A percentile compares a stretch with the other conserved stretches of the same genome.
Conservation (phyloP, 2,329 filamentous ascomycete genomes). For the Ophiosphaerella herpotricha region DNA sequence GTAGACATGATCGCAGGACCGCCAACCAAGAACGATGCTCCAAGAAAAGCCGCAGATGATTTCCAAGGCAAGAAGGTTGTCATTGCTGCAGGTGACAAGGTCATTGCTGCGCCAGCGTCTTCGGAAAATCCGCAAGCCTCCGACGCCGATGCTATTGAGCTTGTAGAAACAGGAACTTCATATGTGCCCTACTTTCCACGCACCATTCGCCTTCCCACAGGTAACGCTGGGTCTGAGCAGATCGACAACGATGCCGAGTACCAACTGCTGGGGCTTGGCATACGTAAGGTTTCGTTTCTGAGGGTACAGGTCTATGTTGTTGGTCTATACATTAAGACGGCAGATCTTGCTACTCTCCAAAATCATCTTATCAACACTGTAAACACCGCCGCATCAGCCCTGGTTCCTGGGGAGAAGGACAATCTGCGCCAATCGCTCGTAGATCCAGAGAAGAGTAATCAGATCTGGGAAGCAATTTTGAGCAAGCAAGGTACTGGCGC, state of each 20-base stretch:
- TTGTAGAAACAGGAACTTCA: slow-evolving; percentile 80
- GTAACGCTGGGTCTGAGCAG: slow-evolving; percentile 29
- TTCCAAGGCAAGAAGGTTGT: slow-evolving; percentile 62
- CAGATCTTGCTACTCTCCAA: slow-evolving; percentile 82
- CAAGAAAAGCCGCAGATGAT: slow-evolving; percentile 38
- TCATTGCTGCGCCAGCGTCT: slow-evolving; percentile 50
- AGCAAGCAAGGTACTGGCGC: slow-evolving; percentile 52
- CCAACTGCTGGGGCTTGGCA: slow-evolving; percentile 83
- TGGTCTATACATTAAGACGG: slow-evolving; percentile 85
- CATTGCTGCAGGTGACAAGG: slow-evolving; percentile 66
- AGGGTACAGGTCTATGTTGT: slow-evolving; percentile 93
- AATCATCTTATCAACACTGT: slow-evolving; percentile 74
- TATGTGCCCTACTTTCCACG: slow-evolving; percentile 81
- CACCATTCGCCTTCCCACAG: slow-evolving; percentile 65
- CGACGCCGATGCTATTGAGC: slow-evolving; percentile 64
- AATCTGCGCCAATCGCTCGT: slow-evolving; percentile 70
- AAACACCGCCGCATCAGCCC: slow-evolving; percentile 76
- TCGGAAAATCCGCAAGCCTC: slow-evolving; percentile 36
- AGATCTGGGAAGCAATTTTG: slow-evolving; percentile 75
- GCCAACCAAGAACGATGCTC: slow-evolving; percentile 36
- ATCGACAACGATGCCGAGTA: slow-evolving; percentile 63
- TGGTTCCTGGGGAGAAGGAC: slow-evolving; percentile 82
- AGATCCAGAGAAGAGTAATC: slow-evolving; percentile 69
- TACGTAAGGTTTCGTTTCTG: slow-evolving; percentile 87
- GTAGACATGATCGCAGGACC: slow-evolving; percentile 30